Base-by-base conservation (phyloP, 192 early-diverging fungal genomes). In the Podila verticillata region DNA sequence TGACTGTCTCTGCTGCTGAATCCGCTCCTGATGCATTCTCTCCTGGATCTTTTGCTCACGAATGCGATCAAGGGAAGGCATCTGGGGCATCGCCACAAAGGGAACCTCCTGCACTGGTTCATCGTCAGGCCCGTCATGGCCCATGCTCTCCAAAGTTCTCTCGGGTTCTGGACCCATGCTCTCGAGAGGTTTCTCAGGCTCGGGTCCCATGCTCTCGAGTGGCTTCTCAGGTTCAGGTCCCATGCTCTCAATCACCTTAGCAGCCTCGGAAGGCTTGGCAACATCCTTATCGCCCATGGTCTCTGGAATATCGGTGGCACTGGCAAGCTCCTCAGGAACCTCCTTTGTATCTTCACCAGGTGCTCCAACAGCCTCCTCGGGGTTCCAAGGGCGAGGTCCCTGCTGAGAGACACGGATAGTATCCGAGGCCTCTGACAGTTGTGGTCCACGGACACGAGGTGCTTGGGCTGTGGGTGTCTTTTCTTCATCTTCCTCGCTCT, bases 141-240 rank as follows among this genome's bases (percentile, higher is more conserved):
- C 58, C 30, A 32, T 32, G 58, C 58, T 31, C 58, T 60, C 30
- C 8, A 35, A 13, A 28, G 31, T 8, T 44, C 34, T 7, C 5
- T 54, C 51, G 10, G 75, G n/a, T 68, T 79, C 75, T 13, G 70
- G 63, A 20, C 75, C 75, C 75, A 78, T 78, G 34, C 77, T 80
- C 70, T 80, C 77, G 8, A 66, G 35, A 12, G 61, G 28, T 30
- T n/a, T 56, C 48, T 80, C 77, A 2, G 77, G 65, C n/a, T 80
- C 77, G 7, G 65, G 36, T 30, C 77, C 77, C 77, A 80, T 80
- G 35, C 77, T 79, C 54, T 79, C 75, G 15, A 72, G 30, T 7
- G 65, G 63, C 48, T 64, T 65, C 64, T 79, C 75, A 1, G 69
- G 75, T 29, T 79, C 75, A 1, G 69, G 65, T n/a, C 75, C 75